Evolutionary conservation across 352 stramenopile species (phyloP).

Genomic region (Phytophthora pinifolia): DNA sequence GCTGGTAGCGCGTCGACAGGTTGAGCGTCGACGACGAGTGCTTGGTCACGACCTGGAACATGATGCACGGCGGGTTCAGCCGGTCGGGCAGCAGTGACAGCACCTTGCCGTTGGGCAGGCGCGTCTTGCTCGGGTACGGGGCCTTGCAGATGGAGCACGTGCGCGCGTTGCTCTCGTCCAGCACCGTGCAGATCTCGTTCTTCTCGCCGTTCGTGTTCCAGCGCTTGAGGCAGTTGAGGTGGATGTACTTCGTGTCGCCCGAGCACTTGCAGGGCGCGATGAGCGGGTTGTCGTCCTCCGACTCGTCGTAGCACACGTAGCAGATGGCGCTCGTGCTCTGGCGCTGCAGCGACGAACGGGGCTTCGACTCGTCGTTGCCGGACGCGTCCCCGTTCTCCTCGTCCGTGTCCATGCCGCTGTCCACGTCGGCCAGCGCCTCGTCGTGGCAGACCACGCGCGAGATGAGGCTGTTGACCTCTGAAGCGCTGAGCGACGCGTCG

Average conservation of each 20-base stretch:
- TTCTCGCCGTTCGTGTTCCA: slow-evolving; percentile 93
- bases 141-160: slow-evolving; percentile 89
- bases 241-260: slow-evolving; percentile 95
- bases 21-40: slow-evolving; percentile 85
- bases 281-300: slow-evolving; percentile 88
- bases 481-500: slow-evolving; percentile 68
- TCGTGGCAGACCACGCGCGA: slow-evolving; percentile 84
- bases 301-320: slow-evolving; percentile 89
- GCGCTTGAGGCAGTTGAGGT: slow-evolving; percentile 94
- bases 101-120: slow-evolving; percentile 67
- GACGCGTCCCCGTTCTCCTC: slow-evolving; percentile 83
- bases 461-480: slow-evolving; percentile 80
- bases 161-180: slow-evolving; percentile 82
- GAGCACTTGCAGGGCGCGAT: slow-evolving; percentile 95
- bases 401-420: slow-evolving; percentile 86
- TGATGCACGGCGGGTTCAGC: slow-evolving; percentile 77
- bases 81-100: slow-evolving; percentile 77
- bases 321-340: slow-evolving; percentile 83
- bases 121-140: slow-evolving; percentile 81
- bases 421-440: slow-evolving; percentile 70
- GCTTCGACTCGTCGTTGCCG: slow-evolving; percentile 84
- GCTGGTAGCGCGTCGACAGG: slow-evolving; percentile 82
- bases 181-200: slow-evolving; percentile 87
- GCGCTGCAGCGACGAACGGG: slow-evolving; percentile 62
- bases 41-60: slow-evolving; percentile 89